These are phyloP conservation scores for Boletus rufocinnamomeus DNA, from an alignment of 768 basidiomycete species.

Conservation along the genomic window DNA sequence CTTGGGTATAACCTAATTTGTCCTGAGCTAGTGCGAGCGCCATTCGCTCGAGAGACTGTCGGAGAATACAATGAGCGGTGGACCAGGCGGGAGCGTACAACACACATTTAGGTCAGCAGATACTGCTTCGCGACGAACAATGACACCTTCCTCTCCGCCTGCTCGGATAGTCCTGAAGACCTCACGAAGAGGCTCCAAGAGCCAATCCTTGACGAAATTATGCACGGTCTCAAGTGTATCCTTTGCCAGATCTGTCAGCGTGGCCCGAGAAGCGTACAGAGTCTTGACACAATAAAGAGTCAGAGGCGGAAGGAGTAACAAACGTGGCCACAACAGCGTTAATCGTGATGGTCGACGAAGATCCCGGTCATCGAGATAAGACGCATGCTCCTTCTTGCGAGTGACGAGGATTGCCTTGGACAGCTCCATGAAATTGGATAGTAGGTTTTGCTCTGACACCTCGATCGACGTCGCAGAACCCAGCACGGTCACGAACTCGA, in stretches of 20 bases:
- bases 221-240: slow-evolving; percentile 66
- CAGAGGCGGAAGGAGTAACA: slow-evolving; percentile 76
- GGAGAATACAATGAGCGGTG: neutral
- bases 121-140: slow-evolving; percentile 81
- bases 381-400: slow-evolving; percentile 32
- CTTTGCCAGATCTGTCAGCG: slow-evolving; percentile 53
- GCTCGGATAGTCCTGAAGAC: slow-evolving; percentile 82
- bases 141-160: slow-evolving; percentile 71
- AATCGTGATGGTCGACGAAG: slow-evolving; percentile 70
- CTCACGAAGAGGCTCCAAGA: slow-evolving; percentile 81
- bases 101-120: slow-evolving; percentile 81
- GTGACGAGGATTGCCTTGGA: slow-evolving; percentile 25
- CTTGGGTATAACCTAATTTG: slow-evolving; percentile 62
- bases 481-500: slow-evolving; percentile 26
- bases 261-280: slow-evolving; percentile 60
- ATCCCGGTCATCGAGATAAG: slow-evolving; percentile 33
- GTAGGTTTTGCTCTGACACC: slow-evolving; percentile 11
- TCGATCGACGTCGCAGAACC: slow-evolving; percentile 20
- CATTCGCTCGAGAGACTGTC: slow-evolving; percentile 91
- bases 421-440: slow-evolving; percentile 20
- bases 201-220: slow-evolving; percentile 80
- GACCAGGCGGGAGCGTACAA: neutral
- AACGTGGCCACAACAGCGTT: slow-evolving; percentile 77
- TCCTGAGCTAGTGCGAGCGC: slow-evolving; percentile 82
- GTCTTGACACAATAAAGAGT: slow-evolving; percentile 50